These are phyloP conservation scores for Suillus tomentosus DNA, from an alignment of 768 basidiomycete genomes.

Conservation along the genomic window DNA sequence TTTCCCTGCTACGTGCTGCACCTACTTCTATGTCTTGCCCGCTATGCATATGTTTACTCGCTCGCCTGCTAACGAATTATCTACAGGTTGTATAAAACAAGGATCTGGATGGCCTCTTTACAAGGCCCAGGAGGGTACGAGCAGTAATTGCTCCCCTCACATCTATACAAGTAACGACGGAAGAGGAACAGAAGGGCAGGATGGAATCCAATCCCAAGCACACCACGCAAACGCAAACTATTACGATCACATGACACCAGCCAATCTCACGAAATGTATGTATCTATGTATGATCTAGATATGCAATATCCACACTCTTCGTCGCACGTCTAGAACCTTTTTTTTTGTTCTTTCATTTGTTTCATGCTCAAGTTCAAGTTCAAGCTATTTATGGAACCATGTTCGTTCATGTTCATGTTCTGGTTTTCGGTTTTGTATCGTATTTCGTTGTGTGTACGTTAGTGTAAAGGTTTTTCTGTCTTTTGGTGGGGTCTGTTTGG, in stretches of 20 bases:
- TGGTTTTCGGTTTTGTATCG: neutral
- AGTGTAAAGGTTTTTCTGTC: constrained; percentile 8
- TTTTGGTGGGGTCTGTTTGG: neutral
- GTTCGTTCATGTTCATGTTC: neutral
- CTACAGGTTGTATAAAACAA: constrained; percentile 84
- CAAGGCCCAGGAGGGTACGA: constrained; percentile 50
- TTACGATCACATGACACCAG: neutral
- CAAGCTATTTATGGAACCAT: constrained; percentile 8
- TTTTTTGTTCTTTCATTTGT: neutral
- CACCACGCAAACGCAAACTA: neutral
- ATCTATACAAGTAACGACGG: neutral
- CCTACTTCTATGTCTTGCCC: neutral
- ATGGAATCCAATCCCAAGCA: neutral
- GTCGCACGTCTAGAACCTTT: constrained; percentile 6
- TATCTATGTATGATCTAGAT: constrained; percentile 10
- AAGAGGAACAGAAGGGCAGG: neutral
- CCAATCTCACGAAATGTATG: neutral
- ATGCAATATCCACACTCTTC: constrained; percentile 13
- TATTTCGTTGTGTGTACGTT: constrained; percentile 15
- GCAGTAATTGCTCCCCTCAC: constrained; percentile 34
- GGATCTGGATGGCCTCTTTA: constrained; percentile 94
- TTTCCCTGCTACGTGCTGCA: neutral
- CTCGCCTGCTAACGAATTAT: constrained; percentile 6
- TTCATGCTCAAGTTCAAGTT: neutral
- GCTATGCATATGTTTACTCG: neutral